phyloP scores from a whole-genome alignment of 495 filamentous ascomycete genomes.

The Lophiostoma macrostomum region DNA sequence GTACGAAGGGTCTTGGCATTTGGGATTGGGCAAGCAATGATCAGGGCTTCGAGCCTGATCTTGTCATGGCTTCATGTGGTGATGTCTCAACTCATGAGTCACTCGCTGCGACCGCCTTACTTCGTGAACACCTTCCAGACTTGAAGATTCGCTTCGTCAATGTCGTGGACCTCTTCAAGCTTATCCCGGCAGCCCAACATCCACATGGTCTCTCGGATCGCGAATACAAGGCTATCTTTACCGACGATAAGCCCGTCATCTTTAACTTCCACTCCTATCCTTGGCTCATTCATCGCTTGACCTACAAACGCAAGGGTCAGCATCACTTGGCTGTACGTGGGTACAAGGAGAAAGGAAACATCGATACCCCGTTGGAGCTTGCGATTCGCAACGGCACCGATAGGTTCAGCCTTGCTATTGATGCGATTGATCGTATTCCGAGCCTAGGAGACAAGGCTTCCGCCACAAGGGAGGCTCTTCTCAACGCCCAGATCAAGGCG shows the following conservation, averaged over 20 bases:
- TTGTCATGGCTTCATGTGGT: conserved; percentile 69
- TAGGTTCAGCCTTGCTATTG: conserved; percentile 67
- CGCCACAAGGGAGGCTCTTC: conserved; percentile 57
- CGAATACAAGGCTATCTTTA: conserved; percentile 65
- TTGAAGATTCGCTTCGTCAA: conserved; percentile 73
- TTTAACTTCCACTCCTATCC: conserved; percentile 81
- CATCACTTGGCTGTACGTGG: conserved; percentile 65
- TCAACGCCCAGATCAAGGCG: conserved; percentile 56
- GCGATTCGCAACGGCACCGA: conserved; percentile 70
- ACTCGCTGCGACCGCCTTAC: conserved; percentile 62
- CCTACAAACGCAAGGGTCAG: conserved; percentile 64
- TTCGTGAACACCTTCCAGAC: conserved; percentile 60
- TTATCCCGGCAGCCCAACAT: conserved; percentile 62
- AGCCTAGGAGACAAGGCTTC: conserved; percentile 56
- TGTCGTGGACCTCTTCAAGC: conserved; percentile 71
- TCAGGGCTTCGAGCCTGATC: conserved; percentile 58
- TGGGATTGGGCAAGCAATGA: conserved; percentile 59
- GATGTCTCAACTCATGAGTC: conserved; percentile 69
- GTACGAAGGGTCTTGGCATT: conserved; percentile 64
- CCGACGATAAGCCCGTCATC: conserved; percentile 62
- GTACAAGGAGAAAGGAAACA: conserved; percentile 75
- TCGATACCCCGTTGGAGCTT: conserved; percentile 70
- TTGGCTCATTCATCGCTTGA: conserved; percentile 69
- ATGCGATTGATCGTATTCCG: conserved; percentile 64
- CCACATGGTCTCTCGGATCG: conserved; percentile 62